A percentile compares a stretch with the other conserved stretches of the same genome.
Evolutionary conservation across 176 grass and related monocot genomes (phyloP).

Genomic region (Alloteropsis semialata): DNA sequence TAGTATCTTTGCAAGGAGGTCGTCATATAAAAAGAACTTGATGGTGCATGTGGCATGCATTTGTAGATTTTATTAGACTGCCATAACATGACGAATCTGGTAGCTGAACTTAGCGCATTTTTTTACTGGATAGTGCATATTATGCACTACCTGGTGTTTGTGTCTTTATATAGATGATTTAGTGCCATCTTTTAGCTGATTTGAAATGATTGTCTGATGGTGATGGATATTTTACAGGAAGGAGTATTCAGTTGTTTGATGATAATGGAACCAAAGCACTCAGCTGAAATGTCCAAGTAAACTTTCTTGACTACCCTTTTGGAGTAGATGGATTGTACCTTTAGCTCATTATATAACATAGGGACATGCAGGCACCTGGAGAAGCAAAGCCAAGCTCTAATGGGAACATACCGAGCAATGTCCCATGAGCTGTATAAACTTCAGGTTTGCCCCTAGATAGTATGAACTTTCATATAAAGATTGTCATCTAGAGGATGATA

Average conservation of each 20-base stretch:
- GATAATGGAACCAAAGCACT: constrained; percentile 70
- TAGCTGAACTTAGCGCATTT: not conserved
- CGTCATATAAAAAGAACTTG: too few species aligned
- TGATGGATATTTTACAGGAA: constrained; percentile 36
- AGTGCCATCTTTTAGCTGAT: not conserved
- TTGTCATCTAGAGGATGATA: not conserved
- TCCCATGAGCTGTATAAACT: constrained; percentile 62
- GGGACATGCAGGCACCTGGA: constrained; percentile 54
- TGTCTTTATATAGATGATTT: not conserved
- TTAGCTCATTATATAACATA: constrained; percentile 7
- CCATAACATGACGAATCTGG: not conserved
- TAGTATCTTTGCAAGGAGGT: not conserved
- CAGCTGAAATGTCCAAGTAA: constrained; percentile 55
- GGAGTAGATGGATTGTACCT: not conserved
- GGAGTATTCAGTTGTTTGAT: constrained; percentile 2
- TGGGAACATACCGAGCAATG: constrained; percentile 59
- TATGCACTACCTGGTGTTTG: too few species aligned
- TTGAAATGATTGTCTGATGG: constrained; percentile 7
- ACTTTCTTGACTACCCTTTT: not conserved
- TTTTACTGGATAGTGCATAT: not conserved
- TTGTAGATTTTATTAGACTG: not conserved
- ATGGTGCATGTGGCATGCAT: not conserved
- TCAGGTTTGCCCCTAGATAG: constrained; percentile 31
- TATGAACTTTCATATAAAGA: not conserved
- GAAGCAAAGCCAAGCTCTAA: constrained; percentile 64